Evolutionary conservation across 2,329 filamentous ascomycete species (phyloP).

Genomic region (Zymoseptoria ardabiliae): DNA sequence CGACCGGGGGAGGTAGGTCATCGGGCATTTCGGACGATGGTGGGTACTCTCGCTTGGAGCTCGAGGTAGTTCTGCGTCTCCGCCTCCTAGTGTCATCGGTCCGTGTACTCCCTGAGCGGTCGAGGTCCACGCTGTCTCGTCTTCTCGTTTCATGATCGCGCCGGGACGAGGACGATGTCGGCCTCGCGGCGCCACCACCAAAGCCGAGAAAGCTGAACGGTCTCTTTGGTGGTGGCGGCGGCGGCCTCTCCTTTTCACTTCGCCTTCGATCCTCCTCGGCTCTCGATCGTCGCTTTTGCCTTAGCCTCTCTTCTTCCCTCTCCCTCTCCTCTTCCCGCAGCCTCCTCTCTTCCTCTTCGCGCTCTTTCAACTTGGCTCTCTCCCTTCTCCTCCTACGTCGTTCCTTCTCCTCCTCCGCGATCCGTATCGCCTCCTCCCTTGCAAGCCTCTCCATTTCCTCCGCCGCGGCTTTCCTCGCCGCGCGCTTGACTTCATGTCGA

Average conservation of each 20-base stretch:
- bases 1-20: conserved; percentile 1
- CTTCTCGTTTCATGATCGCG: not conserved
- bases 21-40: not conserved
- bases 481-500: conserved; percentile 20
- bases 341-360: conserved; percentile 20
- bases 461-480: conserved; percentile 20
- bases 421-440: conserved; percentile 14
- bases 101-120: not conserved
- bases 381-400: conserved; percentile 11
- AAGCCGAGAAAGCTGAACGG: conserved; percentile 5
- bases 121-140: not conserved
- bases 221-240: conserved; percentile 2
- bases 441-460: conserved; percentile 17
- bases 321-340: not conserved
- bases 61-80: not conserved
- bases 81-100: not conserved
- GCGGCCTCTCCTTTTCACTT: conserved; percentile 10
- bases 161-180: not conserved
- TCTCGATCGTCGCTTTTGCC: conserved; percentile 1
- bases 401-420: conserved; percentile 18
- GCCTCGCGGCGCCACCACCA: not conserved
- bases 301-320: conserved; percentile 1
- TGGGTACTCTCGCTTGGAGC: not conserved
- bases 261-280: conserved; percentile 3
- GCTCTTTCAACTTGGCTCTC: not conserved